Base-by-base conservation (phyloP, 768 basidiomycete genomes). In the Amanita pallidorosea region DNA sequence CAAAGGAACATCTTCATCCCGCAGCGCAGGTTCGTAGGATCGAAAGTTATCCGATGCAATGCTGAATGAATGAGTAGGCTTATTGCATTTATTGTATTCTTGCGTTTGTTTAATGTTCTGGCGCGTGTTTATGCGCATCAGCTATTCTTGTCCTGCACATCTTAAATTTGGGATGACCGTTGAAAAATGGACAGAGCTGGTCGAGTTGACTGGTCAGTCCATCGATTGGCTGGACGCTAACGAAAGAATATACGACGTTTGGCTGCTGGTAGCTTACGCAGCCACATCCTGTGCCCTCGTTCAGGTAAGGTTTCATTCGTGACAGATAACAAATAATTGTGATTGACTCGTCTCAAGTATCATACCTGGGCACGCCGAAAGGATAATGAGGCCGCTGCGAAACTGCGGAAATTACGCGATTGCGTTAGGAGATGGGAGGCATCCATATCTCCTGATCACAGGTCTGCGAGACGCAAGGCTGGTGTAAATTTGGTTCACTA, bases 111-210 rank as follows among this genome's bases (percentile, higher is more conserved):
- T 98, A 82, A 88, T 98, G 65, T 94, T 96, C 68, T 96, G 91
- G 83, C 85, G 95, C 45, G 92, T 96, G 29, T 98, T 97, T 71
- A 94, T 97, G 90, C 81, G 95, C 47, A 91, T 97, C 66, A 92
- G 89, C 52, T 98, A 96, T 69, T 76, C 82, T 17, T 88, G 89
- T 61, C 93, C 95, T 7, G 79, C 79, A 9, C 92, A 96, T 61
- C 77, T 95, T 60, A 93, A 88, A 62, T 92, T 95, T 59, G 76
- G 79, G 35, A 67, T 94, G 56, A 87, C 83, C 2, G 75, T 92
- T 23, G 83, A 85, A 59, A 77, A 82, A 55, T 96, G 90, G 91
- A 76, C 75, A 17, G 69, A 73, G 47, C 74, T 96, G 45, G 78
- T 92, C 44, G 60, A 70, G 29, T 70, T 88, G 60, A 88, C 88